phyloP scores from a whole-genome alignment of 305 asterid species.

The Lippia alba region DNA sequence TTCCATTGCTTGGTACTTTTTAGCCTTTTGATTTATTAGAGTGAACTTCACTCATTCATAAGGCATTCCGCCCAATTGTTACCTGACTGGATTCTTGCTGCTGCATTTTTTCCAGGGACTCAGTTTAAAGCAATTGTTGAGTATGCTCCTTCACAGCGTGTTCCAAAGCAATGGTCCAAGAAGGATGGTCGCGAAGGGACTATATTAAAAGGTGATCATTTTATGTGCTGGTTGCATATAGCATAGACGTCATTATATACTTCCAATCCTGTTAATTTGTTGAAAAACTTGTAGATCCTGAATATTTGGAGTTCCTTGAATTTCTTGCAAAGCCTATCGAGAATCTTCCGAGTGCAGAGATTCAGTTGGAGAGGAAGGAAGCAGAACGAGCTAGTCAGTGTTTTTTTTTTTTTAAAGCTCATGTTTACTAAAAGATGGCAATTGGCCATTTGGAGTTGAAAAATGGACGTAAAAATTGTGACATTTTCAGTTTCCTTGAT shows the following conservation, averaged over 20 bases:
- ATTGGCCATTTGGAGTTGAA: conserved; percentile 6
- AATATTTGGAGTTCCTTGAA: conserved; percentile 88
- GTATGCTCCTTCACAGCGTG: conserved; percentile 88
- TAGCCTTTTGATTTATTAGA: not conserved
- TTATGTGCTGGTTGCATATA: conserved; percentile 34
- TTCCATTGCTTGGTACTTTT: not conserved
- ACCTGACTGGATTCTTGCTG: conserved; percentile 16
- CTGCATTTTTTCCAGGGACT: conserved; percentile 53
- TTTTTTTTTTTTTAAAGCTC: conserved; percentile 17
- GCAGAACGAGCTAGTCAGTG: conserved; percentile 80
- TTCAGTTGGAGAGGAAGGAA: conserved; percentile 87
- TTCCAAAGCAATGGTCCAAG: conserved; percentile 76
- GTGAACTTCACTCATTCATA: conserved; percentile 1
- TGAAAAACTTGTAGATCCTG: conserved; percentile 66
- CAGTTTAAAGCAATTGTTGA: conserved; percentile 77
- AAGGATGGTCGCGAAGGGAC: conserved; percentile 92
- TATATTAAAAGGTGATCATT: conserved; percentile 64
- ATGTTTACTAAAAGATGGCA: conserved; percentile 14
- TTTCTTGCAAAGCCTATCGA: conserved; percentile 79
- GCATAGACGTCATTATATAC: conserved; percentile 32
- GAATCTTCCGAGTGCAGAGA: conserved; percentile 95
- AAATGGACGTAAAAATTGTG: conserved; percentile 10
- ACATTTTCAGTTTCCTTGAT: conserved; percentile 4
- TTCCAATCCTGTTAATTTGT: conserved; percentile 40
- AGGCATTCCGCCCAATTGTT: conserved; percentile 3